phyloP scores from a whole-genome alignment of 2,329 filamentous ascomycete genomes.

The Aureobasidium sp. region DNA sequence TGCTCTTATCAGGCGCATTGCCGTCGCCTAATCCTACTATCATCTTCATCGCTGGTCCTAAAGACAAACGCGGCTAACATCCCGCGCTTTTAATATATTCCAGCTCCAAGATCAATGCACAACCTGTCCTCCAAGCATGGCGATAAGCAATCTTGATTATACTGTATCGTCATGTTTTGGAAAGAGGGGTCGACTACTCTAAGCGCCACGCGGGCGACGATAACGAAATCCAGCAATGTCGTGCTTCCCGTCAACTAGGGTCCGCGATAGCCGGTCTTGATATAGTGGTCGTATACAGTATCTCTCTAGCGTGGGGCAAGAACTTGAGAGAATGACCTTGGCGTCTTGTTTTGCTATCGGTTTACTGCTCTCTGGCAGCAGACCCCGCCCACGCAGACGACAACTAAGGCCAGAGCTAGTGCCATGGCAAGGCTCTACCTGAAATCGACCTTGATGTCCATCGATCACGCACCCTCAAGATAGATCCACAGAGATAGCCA shows the following conservation, averaged over 20 bases:
- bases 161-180: background rate
- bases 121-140: background rate
- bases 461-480: background rate
- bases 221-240: constrained; percentile 9
- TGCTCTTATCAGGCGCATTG: background rate
- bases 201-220: constrained; percentile 13
- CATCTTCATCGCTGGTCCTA: background rate
- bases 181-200: background rate
- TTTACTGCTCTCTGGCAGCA: background rate
- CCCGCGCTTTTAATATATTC: constrained; percentile 12
- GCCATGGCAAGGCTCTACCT: background rate
- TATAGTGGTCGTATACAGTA: constrained; percentile 6
- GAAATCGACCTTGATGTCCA: background rate
- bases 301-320: constrained; percentile 4
- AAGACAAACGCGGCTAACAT: background rate
- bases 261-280: constrained; percentile 1
- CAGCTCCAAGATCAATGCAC: background rate
- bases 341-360: background rate
- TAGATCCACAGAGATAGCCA: background rate
- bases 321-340: background rate
- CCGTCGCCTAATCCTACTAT: background rate
- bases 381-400: background rate
- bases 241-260: constrained; percentile 9
- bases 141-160: background rate
- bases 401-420: background rate